A percentile compares a stretch with the other conserved stretches of the same genome.
These are phyloP conservation scores for Tetracladium marchalianum DNA, from an alignment of 495 filamentous ascomycete species.

Conservation along the genomic window DNA sequence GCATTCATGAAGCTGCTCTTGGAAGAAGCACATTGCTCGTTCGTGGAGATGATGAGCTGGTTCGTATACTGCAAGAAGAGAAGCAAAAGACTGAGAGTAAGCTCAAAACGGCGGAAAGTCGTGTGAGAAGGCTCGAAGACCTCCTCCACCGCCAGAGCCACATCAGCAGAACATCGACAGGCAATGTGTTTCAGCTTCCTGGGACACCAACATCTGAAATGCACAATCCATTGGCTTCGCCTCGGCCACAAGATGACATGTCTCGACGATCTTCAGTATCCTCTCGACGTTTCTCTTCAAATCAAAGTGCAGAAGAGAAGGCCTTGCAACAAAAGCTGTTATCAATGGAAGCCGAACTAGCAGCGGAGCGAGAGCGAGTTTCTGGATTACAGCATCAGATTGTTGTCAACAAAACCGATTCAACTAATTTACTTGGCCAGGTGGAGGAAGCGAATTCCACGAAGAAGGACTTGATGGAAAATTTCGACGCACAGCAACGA, in stretches of 20 bases:
- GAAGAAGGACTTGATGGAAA: slow-evolving; percentile 88
- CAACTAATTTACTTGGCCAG: slow-evolving; percentile 56
- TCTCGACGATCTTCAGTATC: slow-evolving; percentile 56
- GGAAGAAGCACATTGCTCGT: slow-evolving; percentile 73
- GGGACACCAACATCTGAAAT: slow-evolving; percentile 14
- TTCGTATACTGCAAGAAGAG: slow-evolving; percentile 59
- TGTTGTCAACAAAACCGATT: slow-evolving; percentile 40
- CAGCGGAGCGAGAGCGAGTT: slow-evolving; percentile 39
- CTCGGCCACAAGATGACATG: slow-evolving; percentile 34
- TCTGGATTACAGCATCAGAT: slow-evolving; percentile 52
- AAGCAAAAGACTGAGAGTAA: slow-evolving; percentile 67
- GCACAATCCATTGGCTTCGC: slow-evolving; percentile 30
- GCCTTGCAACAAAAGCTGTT: slow-evolving; percentile 45
- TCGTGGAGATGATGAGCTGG: slow-evolving; percentile 70
- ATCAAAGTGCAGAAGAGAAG: slow-evolving; percentile 55
- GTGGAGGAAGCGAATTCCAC: slow-evolving; percentile 80
- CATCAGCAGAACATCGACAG: slow-evolving; percentile 56
- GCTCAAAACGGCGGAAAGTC: slow-evolving; percentile 79
- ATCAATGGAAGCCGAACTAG: slow-evolving; percentile 73
- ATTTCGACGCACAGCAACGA: slow-evolving; percentile 81
- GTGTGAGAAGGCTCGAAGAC: slow-evolving; percentile 86
- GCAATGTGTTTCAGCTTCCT: slow-evolving; percentile 47
- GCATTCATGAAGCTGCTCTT: slow-evolving; percentile 73
- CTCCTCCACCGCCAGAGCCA: slow-evolving; percentile 81
- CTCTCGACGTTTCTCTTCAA: slow-evolving; percentile 57